phyloP scores from a whole-genome alignment of 1,139 yeast genomes.

The Meyerozyma sp. region DNA sequence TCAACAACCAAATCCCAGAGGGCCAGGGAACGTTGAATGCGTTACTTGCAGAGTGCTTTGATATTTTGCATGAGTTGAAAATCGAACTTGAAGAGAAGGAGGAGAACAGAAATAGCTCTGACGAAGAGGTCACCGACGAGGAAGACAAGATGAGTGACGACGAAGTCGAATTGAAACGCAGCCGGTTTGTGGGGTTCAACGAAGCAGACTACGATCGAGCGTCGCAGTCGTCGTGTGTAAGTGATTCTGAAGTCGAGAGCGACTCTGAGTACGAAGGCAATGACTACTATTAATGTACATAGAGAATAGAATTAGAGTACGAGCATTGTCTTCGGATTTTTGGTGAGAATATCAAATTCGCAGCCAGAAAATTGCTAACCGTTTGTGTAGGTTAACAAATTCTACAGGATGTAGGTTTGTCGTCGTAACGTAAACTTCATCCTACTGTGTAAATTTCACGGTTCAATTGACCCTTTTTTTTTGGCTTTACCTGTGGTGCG shows the following conservation, averaged over 20 bases:
- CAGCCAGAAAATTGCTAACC: too few relatives aligned
- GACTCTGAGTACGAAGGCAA: slow-evolving; percentile 39
- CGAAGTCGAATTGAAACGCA: slow-evolving; percentile 43
- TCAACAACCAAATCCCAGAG: slow-evolving; percentile 86
- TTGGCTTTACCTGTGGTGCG: too few relatives aligned
- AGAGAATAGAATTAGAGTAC: neutral
- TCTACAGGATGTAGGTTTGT: too few relatives aligned
- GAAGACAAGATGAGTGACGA: slow-evolving; percentile 18
- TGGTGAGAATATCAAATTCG: too few relatives aligned
- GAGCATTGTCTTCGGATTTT: too few relatives aligned
- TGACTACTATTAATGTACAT: slow-evolving; percentile 32
- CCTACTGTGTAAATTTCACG: too few relatives aligned
- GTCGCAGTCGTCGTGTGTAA: slow-evolving; percentile 30
- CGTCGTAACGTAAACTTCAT: too few relatives aligned
- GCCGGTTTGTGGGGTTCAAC: slow-evolving; percentile 38
- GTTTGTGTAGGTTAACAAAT: too few relatives aligned
- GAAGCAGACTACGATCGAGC: slow-evolving; percentile 46
- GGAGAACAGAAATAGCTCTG: slow-evolving; percentile 19
- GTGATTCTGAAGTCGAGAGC: slow-evolving; percentile 20
- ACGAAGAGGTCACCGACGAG: slow-evolving; percentile 13
- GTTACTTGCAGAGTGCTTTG: slow-evolving; percentile 88
- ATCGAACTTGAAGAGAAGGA: slow-evolving; percentile 77
- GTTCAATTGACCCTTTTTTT: too few relatives aligned
- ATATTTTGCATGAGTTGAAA: slow-evolving; percentile 82
- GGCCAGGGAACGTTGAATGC: slow-evolving; percentile 95